Percentiles rank a stretch among this genome's conserved stretches.
phyloP scores from a whole-genome alignment of 768 basidiomycete species.

The Leucocoprinus birnbaumii region DNA sequence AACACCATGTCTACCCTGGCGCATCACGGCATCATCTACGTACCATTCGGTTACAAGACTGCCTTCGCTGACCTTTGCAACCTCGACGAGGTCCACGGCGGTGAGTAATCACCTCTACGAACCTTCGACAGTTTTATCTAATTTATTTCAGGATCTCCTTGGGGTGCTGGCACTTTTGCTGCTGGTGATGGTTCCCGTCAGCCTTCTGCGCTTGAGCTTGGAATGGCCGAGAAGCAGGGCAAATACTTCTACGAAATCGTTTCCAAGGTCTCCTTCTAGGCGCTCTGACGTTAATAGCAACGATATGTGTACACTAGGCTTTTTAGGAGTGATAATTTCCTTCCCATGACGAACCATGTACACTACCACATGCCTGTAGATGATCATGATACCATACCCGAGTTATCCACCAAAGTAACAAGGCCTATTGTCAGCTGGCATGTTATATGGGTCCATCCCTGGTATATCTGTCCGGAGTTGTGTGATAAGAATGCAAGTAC shows the following conservation, averaged over 20 bases:
- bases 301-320: neutral
- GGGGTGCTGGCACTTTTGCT: conserved; percentile 71
- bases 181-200: conserved; percentile 41
- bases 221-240: conserved; percentile 52
- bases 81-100: conserved; percentile 52
- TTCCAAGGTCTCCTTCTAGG: conserved; percentile 15
- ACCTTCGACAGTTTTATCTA: conserved; percentile 3
- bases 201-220: conserved; percentile 47
- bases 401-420: no score
- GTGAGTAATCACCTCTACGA: conserved; percentile 41
- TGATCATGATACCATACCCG: no score
- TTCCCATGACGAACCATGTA: neutral
- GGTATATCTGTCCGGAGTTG: no score
- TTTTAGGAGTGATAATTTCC: no score
- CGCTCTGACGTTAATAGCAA: no score
- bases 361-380: no score
- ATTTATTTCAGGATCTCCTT: conserved; percentile 56
- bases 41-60: conserved; percentile 69
- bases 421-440: no score
- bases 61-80: conserved; percentile 38
- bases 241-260: conserved; percentile 46
- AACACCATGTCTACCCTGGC: conserved; percentile 52
- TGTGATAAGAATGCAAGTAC: no score
- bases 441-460: no score
- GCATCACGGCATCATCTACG: conserved; percentile 73